Base-by-base conservation (phyloP, 1,284 basidiomycete species). In the Heterobasidion occidentale region DNA sequence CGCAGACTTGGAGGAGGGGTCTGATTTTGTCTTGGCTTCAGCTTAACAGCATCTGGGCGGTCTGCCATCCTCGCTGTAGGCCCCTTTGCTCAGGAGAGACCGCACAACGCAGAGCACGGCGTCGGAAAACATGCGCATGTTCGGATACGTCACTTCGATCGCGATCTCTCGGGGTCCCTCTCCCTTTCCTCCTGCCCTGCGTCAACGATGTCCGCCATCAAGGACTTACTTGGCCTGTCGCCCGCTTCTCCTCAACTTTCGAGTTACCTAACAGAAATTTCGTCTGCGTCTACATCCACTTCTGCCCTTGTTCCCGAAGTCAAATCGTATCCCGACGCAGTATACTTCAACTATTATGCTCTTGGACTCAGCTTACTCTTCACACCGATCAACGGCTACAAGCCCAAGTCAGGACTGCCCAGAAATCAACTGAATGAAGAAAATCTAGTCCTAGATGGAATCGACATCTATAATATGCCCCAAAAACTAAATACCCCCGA, bases 361-460 rank as follows among this genome's bases (percentile, higher is more conserved):
- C 76, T 93, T 36, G 93, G 92, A 11, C 63, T 95, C 62, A 94
- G 91, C 59, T 71, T 95, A 46, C 81, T 88, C 64, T 87, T 88
- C 71, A 67, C 77, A 34, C 83, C 86, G 2, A 66, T 71, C 54
- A 70, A 77, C 36, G 80, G 79, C 11, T 89, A 89, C 69, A 84
- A 77, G 63, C 84, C 82, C 15, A 70, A 69, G 49, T 67, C 73
- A 9, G 78, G 77, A 27, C 62, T 77, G 45, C 70, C 70, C 51
- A 69, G 73, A 45, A 70, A 74, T 27, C 77, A 84, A 19, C 70
- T 90, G 38, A 68, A 75, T 51, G 71, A 77, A 19, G 73, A 74
- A 1, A 68, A 75, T 52, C 73, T 91, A 9, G 62, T 69, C 2
- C 70, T 94, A 20, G 85, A 89, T 51, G 82, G 83, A 33, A 76